A percentile compares a stretch with the other conserved stretches of the same genome.
Conservation (phyloP, 164 flowering plant genomes). For the Brasenia schreberi region DNA sequence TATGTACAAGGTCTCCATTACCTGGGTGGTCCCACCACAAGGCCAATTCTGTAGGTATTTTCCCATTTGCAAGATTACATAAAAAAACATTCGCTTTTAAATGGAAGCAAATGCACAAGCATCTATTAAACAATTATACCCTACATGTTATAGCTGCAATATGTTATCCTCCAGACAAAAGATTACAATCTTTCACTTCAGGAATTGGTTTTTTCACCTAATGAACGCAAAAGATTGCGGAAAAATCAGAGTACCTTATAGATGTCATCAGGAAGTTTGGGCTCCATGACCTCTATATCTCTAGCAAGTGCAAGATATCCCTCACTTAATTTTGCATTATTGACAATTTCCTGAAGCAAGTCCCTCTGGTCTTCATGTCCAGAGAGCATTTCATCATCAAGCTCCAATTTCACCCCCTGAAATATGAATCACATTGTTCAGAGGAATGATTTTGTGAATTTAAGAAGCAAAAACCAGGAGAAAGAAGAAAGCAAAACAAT, state of each 20-base stretch:
- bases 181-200: no score
- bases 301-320: constrained; percentile 96
- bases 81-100: no score
- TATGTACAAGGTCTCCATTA: no score
- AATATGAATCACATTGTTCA: not conserved
- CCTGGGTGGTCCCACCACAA: no score
- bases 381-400: constrained; percentile 54
- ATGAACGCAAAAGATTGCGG: not conserved
- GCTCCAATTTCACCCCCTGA: constrained; percentile 64
- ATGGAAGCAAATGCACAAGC: no score
- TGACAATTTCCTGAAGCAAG: constrained; percentile 57
- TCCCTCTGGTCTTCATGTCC: constrained; percentile 67
- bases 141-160: no score
- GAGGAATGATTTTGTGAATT: not conserved
- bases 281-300: constrained; percentile 98
- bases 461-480: not conserved
- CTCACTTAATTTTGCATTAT: constrained; percentile 74
- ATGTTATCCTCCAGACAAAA: no score
- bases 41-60: no score
- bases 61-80: no score
- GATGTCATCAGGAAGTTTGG: constrained; percentile 95
- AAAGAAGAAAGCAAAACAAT: not conserved
- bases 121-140: no score
- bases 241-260: constrained; percentile 49
- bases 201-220: no score